These are phyloP conservation scores for Mytilinidion resinicola DNA, from an alignment of 495 filamentous ascomycete species.

Conservation along the genomic window DNA sequence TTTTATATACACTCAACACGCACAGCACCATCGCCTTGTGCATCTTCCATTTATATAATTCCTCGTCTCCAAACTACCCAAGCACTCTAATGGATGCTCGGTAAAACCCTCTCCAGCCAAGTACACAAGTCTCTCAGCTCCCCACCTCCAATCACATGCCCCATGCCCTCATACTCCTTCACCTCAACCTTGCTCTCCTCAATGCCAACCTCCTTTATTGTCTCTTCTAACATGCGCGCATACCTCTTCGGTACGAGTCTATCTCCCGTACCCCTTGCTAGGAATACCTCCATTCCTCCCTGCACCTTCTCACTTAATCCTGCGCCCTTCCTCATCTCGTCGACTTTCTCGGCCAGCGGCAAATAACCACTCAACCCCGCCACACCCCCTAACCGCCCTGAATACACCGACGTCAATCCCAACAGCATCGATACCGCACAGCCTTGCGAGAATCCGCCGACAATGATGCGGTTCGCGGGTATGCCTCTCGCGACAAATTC, in stretches of 20 bases:
- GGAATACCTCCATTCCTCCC: conserved; percentile 28
- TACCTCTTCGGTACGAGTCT: conserved; percentile 32
- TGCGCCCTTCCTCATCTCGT: conserved; percentile 23
- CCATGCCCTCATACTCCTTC: conserved; percentile 36
- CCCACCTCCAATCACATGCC: conserved; percentile 23
- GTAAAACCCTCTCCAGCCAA: conserved; percentile 31
- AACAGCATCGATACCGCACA: conserved; percentile 37
- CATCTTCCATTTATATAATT: too few species aligned
- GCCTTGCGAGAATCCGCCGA: conserved; percentile 43
- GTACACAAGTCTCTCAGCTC: conserved; percentile 31
- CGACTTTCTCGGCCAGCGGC: conserved; percentile 29
- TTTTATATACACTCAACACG: too few species aligned
- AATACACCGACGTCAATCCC: conserved; percentile 34
- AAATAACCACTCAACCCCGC: conserved; percentile 40
- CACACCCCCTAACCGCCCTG: conserved; percentile 35
- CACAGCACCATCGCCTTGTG: too few species aligned
- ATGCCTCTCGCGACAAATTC: conserved; percentile 35
- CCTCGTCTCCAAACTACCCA: too few species aligned
- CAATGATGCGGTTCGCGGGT: conserved; percentile 33
- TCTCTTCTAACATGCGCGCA: conserved; percentile 27
- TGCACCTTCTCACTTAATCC: conserved; percentile 27
- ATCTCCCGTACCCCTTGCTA: conserved; percentile 31
- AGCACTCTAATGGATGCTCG: conserved; percentile 17
- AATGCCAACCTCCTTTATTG: conserved; percentile 26
- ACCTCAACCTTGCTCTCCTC: conserved; percentile 22